Base-by-base conservation (phyloP, 768 basidiomycete genomes). In the Trametes sanguinea region DNA sequence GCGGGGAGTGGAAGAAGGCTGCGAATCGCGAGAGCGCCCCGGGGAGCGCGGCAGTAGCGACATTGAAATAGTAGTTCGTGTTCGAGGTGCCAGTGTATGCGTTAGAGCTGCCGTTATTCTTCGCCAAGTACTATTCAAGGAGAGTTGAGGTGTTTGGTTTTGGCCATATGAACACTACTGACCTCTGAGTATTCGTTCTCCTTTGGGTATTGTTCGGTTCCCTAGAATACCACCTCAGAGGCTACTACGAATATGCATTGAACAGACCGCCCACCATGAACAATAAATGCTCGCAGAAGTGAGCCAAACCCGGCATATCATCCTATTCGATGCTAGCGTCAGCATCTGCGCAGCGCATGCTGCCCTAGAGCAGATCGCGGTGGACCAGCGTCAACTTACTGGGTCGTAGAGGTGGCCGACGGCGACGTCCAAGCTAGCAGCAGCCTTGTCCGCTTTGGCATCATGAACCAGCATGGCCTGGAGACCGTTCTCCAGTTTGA, bases 101-200 rank as follows among this genome's bases (percentile, higher is more conserved):
- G 72, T 99, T 99, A 4, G 93, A 94, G 50, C 74, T 78, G 14
- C 95, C 94, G 62, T 94, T 90, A 66, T 92, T 90, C 75, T 89
- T 91, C 61, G 89, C 79, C 17, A 92, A 79, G 70, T 83, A 92
- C 88, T 92, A 42, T 4, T 0, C 55, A n/a, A 42, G 43, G 14
- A 32, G 48, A 27, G 29, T 22, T 17, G 45, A 46, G 16, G 5
- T 7, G 17, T 10, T 17, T 46, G 17, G 2, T 46, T 6, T 27
- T 17, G 17, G 22, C 27, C 10, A 50, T 16, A 14, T 8, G 6
- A 13, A 32, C 29, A 9, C 32, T 37, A 67, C 77, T 33, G 61
- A 89, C 92, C 77, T 95, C 89, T 39, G 87, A 88, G 74, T 98
- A 99, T 65, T 95, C 97, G 70, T 97, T 98, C 74, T 99, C 97